Base-by-base conservation (phyloP, 345 rosid species). In the Gossypium stocksii region DNA sequence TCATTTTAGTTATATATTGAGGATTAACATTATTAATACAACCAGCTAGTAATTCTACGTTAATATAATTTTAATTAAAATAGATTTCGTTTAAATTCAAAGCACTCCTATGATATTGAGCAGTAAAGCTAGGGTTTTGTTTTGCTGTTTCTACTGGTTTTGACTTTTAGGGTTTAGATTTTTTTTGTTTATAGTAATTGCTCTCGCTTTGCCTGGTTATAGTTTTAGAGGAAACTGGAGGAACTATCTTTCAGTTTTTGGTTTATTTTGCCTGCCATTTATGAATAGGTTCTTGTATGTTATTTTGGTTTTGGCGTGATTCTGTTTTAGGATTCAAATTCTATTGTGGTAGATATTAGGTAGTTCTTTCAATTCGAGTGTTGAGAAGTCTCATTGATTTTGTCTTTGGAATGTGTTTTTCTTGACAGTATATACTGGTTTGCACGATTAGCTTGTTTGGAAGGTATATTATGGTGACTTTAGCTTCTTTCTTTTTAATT, bases 131-230 rank as follows among this genome's bases (percentile, higher is more conserved):
- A 82, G 84, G 84, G 82, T 76, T 82, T 86, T 48, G 14, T 44
- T 16, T 2, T 34, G 38, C 49, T 70, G n/a, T 73, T 63, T 54
- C 66, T 48, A 45, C 12, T 51, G 6, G 58, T 17, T 75, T 75
- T 52, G 20, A 60, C 70, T 76, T 70, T 73, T 83, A 78, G 85
- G 82, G 78, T 86, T 82, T 34, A 34, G 78, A 69, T 85, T 82
- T 73, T 74, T 63, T 71, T 69, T 66, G 54, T 67, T 22, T 53
- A 12, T 69, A 41, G 25, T 60, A 27, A 52, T 70, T 60, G 13
- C 74, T 66, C 29, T 66, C 51, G 15, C 46, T 75, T 63, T 60
- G 14, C 23, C 27, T 17, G 3, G 61, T 15, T 2, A 63, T 27
- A 69, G 44, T 44, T 19, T 13, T 45, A 8, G 38, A 27, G 69